Conservation (phyloP, 1,139 yeast species). For the Eremothecium cymbalariae region DNA sequence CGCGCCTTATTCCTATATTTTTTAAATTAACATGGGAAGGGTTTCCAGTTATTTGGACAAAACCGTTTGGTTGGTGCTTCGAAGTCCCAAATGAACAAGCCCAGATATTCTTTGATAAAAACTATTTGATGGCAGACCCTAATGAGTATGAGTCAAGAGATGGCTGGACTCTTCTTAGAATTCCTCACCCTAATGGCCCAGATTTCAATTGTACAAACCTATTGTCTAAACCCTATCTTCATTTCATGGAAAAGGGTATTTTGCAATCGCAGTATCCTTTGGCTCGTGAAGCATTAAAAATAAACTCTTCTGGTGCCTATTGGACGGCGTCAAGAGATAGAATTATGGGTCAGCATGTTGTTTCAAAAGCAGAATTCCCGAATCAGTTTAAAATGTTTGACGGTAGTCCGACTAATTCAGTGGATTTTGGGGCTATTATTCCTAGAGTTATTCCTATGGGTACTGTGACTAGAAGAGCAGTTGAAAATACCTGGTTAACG, state of each 20-base stretch:
- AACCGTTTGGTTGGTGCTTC: slow-evolving; percentile 83
- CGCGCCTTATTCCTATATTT: slow-evolving; percentile 70
- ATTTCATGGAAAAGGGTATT: slow-evolving; percentile 65
- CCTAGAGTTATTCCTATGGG: slow-evolving; percentile 92
- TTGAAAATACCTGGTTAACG: slow-evolving; percentile 95
- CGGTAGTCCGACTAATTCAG: slow-evolving; percentile 18
- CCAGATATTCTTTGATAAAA: slow-evolving; percentile 40
- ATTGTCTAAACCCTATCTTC: slow-evolving; percentile 65
- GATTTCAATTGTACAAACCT: slow-evolving; percentile 66
- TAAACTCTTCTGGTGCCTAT: slow-evolving; percentile 77
- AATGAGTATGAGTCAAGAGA: slow-evolving; percentile 30
- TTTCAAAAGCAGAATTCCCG: slow-evolving; percentile 36
- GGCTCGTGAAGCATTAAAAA: slow-evolving; percentile 68
- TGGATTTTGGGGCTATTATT: slow-evolving; percentile 60
- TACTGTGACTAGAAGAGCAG: slow-evolving; percentile 91
- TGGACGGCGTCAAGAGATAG: slow-evolving; percentile 91
- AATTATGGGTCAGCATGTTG: slow-evolving; percentile 78
- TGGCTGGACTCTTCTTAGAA: slow-evolving; percentile 41
- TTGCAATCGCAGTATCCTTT: slow-evolving; percentile 62
- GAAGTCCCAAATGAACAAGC: slow-evolving; percentile 40
- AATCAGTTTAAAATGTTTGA: slow-evolving; percentile 19
- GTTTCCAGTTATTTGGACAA: slow-evolving; percentile 72
- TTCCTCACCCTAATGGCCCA: slow-evolving; percentile 92
- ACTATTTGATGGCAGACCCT: slow-evolving; percentile 41
- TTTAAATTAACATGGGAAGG: slow-evolving; percentile 81